These are phyloP conservation scores for Fomitopsis pinicola DNA, from an alignment of 1,284 basidiomycete species.

Conservation along the genomic window DNA sequence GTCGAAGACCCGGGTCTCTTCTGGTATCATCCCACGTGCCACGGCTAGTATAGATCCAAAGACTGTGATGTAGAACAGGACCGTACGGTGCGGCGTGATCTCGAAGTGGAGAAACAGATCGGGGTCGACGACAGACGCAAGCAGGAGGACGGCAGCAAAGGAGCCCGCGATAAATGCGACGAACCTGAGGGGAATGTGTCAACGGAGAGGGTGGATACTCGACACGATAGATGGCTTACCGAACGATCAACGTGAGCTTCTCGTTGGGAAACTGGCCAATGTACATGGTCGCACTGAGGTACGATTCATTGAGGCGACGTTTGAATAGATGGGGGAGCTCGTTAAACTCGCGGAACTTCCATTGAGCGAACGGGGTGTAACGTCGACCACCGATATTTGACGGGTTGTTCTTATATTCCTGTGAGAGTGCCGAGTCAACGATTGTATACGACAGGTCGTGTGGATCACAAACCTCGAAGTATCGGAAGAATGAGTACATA, in stretches of 20 bases:
- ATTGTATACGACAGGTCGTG: background rate
- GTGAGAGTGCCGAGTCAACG: background rate
- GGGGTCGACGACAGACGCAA: slow-evolving; percentile 89
- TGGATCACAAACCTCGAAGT: slow-evolving; percentile 75
- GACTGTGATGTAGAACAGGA: slow-evolving; percentile 88
- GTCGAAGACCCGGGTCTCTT: slow-evolving; percentile 91
- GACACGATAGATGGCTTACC: slow-evolving; percentile 43
- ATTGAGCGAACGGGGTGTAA: slow-evolving; percentile 93
- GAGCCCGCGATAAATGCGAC: slow-evolving; percentile 95
- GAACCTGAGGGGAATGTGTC: slow-evolving; percentile 53
- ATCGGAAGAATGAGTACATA: slow-evolving; percentile 99
- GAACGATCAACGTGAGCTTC: slow-evolving; percentile 83
- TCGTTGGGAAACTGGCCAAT: slow-evolving; percentile 98
- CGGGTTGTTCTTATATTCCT: slow-evolving; percentile 99
- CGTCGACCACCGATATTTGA: slow-evolving; percentile 88
- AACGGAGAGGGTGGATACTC: background rate
- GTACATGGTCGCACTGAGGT: slow-evolving; percentile 89
- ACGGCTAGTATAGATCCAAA: slow-evolving; percentile 89
- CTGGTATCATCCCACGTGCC: slow-evolving; percentile 92
- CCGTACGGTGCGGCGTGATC: slow-evolving; percentile 88
- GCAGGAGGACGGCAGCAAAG: slow-evolving; percentile 90
- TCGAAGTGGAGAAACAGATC: slow-evolving; percentile 93
- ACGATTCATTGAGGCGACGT: slow-evolving; percentile 82
- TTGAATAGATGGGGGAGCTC: slow-evolving; percentile 93
- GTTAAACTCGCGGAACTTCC: slow-evolving; percentile 99